These are phyloP conservation scores for Parsonsia alboflavescens DNA, from an alignment of 257 asterid species.

Conservation along the genomic window DNA sequence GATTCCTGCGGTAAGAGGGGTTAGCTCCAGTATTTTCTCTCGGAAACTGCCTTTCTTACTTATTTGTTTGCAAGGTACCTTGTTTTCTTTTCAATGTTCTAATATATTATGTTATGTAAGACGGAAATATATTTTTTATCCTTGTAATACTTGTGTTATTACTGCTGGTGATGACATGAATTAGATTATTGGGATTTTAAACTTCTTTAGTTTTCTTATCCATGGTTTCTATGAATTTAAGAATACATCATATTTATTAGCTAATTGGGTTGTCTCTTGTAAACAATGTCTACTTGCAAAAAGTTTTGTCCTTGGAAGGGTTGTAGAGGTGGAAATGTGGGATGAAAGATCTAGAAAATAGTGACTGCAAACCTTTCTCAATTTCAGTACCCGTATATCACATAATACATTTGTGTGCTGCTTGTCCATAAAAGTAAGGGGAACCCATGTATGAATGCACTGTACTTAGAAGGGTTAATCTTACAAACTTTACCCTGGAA, in stretches of 20 bases:
- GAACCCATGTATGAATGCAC: background rate
- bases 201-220: background rate
- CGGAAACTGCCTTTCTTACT: background rate
- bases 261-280: background rate
- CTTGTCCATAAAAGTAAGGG: background rate
- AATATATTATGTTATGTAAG: background rate
- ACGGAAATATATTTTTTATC: background rate
- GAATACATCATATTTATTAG: background rate
- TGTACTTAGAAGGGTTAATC: background rate
- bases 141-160: background rate
- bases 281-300: background rate
- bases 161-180: background rate
- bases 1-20: background rate
- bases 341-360: background rate
- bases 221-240: background rate
- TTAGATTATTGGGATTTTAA: background rate
- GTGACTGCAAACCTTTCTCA: background rate
- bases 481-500: background rate
- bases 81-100: background rate
- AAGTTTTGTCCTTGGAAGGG: background rate
- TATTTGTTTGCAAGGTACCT: background rate
- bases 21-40: background rate
- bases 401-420: background rate
- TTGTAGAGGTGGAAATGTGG: background rate
- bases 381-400: background rate